Evolutionary conservation across 331 rosid species (phyloP).

Genomic region (Acacia concinna): DNA sequence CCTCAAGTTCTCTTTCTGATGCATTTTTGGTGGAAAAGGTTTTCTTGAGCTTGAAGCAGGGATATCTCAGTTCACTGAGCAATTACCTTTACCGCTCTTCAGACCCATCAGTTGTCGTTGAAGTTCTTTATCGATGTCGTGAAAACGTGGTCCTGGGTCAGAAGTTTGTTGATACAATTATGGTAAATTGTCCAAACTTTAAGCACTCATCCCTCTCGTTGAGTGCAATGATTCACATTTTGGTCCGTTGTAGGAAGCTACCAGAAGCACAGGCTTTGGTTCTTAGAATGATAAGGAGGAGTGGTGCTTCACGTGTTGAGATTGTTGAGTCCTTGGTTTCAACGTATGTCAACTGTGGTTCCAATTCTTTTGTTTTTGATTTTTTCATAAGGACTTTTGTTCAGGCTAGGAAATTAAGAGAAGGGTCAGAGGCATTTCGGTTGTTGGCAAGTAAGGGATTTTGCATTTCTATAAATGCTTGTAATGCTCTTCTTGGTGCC

Average conservation of each 20-base stretch:
- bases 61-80: constrained; percentile 35
- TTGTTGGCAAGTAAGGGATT: constrained; percentile 51
- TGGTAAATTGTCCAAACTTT: constrained; percentile 42
- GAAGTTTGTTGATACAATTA: constrained; percentile 40
- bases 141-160: constrained; percentile 40
- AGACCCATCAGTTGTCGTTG: constrained; percentile 45
- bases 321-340: constrained; percentile 58
- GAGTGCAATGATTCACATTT: constrained; percentile 57
- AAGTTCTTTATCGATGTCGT: constrained; percentile 53
- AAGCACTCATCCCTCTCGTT: constrained; percentile 55
- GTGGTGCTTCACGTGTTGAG: constrained; percentile 64
- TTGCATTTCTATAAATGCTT: constrained; percentile 61
- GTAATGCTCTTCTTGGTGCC: constrained; percentile 74
- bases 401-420: constrained; percentile 79
- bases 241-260: constrained; percentile 52
- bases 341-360: constrained; percentile 21
- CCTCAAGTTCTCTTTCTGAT: constrained; percentile 38
- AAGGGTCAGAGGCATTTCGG: constrained; percentile 69
- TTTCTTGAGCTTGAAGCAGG: constrained; percentile 52
- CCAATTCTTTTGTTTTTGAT: constrained; percentile 51
- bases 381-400: constrained; percentile 77
- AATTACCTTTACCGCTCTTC: constrained; percentile 43
- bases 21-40: constrained; percentile 59
- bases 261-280: constrained; percentile 75
- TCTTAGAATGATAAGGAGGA: constrained; percentile 66